Conservation (phyloP, 2,329 filamentous ascomycete genomes). For the Emergomyces pasteurianus region DNA sequence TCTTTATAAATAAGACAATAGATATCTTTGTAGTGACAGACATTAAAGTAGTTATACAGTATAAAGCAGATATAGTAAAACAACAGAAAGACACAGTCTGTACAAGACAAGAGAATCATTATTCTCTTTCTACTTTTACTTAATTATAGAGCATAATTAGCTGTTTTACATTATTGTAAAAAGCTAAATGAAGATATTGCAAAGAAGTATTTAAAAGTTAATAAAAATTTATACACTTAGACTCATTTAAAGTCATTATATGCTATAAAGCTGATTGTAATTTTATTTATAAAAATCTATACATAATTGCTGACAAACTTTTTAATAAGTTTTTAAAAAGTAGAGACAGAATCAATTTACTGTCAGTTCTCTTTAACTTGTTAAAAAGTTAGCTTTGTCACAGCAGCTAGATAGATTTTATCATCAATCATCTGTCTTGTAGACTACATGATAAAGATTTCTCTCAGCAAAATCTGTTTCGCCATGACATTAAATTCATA, state of each 20-base stretch:
- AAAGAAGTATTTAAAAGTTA: neutral
- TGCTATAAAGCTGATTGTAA: neutral
- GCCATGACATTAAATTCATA: slow-evolving; percentile 1
- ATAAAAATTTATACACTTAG: neutral
- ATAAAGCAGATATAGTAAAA: no score
- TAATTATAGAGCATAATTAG: neutral
- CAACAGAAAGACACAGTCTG: no score
- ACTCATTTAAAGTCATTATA: neutral
- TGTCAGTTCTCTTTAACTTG: slow-evolving; percentile 2
- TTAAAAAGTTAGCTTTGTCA: neutral
- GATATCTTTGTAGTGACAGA: no score
- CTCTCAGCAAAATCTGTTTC: no score
- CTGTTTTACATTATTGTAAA: neutral
- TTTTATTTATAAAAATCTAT: neutral
- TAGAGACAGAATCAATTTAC: slow-evolving; percentile 1
- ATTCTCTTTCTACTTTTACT: no score
- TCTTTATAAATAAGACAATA: no score
- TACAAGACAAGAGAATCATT: no score
- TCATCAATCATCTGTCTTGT: slow-evolving; percentile 1
- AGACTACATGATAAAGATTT: neutral
- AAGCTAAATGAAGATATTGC: neutral
- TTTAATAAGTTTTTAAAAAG: slow-evolving; percentile 1
- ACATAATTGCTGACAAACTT: neutral
- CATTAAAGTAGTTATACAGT: no score
- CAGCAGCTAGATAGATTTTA: neutral